Evolutionary conservation across 176 grass and related monocot genomes (phyloP), one percentile per base, ranked within the genome.

Genomic region (Microstegium vimineum): DNA sequence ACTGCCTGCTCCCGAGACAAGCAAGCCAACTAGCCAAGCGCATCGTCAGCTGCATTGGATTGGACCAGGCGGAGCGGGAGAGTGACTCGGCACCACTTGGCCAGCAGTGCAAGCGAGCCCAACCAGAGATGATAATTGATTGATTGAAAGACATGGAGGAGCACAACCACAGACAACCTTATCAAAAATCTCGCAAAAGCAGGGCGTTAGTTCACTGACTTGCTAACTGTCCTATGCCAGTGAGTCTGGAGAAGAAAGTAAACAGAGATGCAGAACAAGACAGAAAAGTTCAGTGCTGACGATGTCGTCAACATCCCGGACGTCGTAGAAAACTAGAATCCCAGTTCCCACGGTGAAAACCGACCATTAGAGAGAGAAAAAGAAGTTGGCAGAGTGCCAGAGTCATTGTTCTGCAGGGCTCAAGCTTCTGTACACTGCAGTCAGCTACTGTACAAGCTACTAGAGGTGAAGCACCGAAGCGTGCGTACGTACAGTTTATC

Each of bases 31-130:
- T 52, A 52, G 47, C 17, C 47, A 51, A 23, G 56, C 56, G 12
- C 22, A 59, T 18, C 41, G 31, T 16, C 70, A n/a, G 32, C 14
- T 75, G 17, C 35, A 63, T 43, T 22, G 20, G 87, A 71, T 85
- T n/a, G n/a, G n/a, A n/a, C n/a, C n/a, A n/a, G n/a, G n/a, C n/a
- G n/a, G n/a, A n/a, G n/a, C 5, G 10, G 77, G 71, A 81, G 52
- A 63, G 64, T 85, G 82, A 85, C 77, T 84, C 54, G 33, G 63
- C 82, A 64, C 71, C 70, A 75, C 71, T 35, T 41, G 70, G 30
- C 61, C n/a, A 13, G 20, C 36, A 13, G 28, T 25, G n/a, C 38
- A 34, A 28, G 33, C 54, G 18, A 76, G 9, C 42, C 27, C 49
- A 59, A 2, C 12, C 4, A 8, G 18, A 63, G 20, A 43, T 62